Base-by-base conservation (phyloP, 345 rosid species). In the Rubroshorea leprosula region DNA sequence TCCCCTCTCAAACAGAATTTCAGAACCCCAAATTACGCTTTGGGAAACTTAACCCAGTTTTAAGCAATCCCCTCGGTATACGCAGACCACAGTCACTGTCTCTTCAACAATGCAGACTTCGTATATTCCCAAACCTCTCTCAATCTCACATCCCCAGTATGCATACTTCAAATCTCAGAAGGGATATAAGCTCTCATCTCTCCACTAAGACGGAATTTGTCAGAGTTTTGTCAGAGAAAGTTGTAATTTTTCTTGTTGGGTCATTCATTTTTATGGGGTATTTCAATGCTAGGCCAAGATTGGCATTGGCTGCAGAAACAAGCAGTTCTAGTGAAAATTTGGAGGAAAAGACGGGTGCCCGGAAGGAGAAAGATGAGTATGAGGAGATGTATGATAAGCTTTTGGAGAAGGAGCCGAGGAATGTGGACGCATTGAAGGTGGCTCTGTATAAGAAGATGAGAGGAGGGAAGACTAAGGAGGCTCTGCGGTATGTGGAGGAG, bases 381-480 rank as follows among this genome's bases (percentile, higher is more conserved):
- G 90, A 81, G 57, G 74, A 54, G 65, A 76, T 74, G 85, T 77
- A 57, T 31, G 96, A 84, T 76, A 76, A 72, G 70, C 19, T 89
- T 65, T 58, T 89, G 69, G 85, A 84, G 74, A 79, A 23, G 50
- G 96, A 89, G 59, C 87, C 96, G 0, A 65, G 60, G 31, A 83
- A 89, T 64, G 72, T 81, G 66, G 82, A 84, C 49, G 95, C 89
- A 0, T 58, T 86, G 84, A 92, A 89, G 69, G 83, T 76, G 62
- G 71, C 80, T 65, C 61, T 92, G 74, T 67, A 84, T 48, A 68
- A 63, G 71, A 92, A 86, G 80, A 86, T 84, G 89, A 92, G 93
- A 75, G 81, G 73, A 58, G 89, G 95, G 15, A 76, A 69, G 69
- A 66, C 65, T 54, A 66, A 75, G 68, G 89, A 81, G 56, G 95